These are phyloP conservation scores for Dittrichia graveolens DNA, from an alignment of 129 eudicot genomes.

Conservation along the genomic window DNA sequence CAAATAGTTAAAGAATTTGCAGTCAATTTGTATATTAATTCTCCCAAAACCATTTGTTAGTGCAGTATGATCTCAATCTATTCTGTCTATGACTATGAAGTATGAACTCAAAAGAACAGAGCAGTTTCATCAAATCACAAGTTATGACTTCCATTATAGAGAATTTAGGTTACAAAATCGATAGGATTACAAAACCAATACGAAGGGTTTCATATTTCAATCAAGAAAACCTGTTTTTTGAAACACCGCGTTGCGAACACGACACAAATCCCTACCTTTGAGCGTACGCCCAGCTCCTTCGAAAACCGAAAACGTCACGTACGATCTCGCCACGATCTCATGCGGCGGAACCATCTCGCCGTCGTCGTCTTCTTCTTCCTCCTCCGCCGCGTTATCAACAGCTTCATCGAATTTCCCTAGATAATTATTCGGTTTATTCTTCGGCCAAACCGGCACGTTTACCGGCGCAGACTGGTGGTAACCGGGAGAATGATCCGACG, in stretches of 20 bases:
- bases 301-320: conserved; percentile 80
- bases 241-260: conserved; percentile 80
- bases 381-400: conserved; percentile 41
- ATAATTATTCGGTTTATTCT: conserved; percentile 20
- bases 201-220: conserved; percentile 32
- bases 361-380: conserved; percentile 49
- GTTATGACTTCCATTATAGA: conserved; percentile 1
- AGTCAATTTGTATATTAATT: neutral
- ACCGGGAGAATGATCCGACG: conserved; percentile 26
- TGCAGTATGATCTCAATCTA: neutral
- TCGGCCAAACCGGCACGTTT: conserved; percentile 82
- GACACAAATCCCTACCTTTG: conserved; percentile 81
- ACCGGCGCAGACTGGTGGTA: conserved; percentile 86
- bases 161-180: neutral
- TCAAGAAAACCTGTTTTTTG: conserved; percentile 89
- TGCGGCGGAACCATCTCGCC: conserved; percentile 83
- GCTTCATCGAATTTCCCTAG: conserved; percentile 43
- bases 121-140: neutral
- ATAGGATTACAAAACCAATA: conserved; percentile 14
- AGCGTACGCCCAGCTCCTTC: conserved; percentile 92
- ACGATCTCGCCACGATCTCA: conserved; percentile 87
- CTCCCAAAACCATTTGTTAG: neutral
- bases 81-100: neutral
- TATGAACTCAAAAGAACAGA: neutral
- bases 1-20: conserved; percentile 2